A percentile compares a stretch with the other conserved stretches of the same genome.
Conservation (phyloP, 495 filamentous ascomycete species). For the Staphylotrichum tortipilum region DNA sequence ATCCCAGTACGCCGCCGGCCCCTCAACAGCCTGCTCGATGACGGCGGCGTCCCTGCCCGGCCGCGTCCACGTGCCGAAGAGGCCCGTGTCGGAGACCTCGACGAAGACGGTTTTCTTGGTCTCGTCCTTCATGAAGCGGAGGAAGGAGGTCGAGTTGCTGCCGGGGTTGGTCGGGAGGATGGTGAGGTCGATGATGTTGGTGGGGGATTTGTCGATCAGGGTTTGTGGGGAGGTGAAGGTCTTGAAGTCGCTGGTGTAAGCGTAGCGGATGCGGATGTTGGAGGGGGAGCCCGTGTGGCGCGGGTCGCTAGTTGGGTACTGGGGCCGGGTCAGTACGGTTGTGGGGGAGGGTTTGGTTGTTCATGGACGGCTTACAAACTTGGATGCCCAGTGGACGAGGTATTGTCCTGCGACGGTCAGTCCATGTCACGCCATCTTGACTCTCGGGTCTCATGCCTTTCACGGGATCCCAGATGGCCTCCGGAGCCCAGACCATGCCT, state of each 20-base stretch:
- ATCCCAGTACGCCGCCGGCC: conserved; percentile 39
- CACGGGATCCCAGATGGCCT: conserved; percentile 43
- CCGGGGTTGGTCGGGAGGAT: conserved; percentile 28
- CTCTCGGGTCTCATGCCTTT: conserved; percentile 23
- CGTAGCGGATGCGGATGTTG: conserved; percentile 35
- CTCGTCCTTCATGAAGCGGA: conserved; percentile 48
- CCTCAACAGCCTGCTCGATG: conserved; percentile 42
- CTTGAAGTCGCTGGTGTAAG: conserved; percentile 37
- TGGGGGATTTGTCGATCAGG: conserved; percentile 36
- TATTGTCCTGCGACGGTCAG: conserved; percentile 28
- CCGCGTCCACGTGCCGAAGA: conserved; percentile 46
- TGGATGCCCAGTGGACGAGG: conserved; percentile 46
- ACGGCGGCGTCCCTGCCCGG: conserved; percentile 32
- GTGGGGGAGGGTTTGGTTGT: neutral
- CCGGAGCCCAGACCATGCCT: conserved; percentile 50
- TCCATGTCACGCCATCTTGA: too few species aligned
- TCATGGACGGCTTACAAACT: conserved; percentile 30
- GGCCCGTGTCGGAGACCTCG: conserved; percentile 36
- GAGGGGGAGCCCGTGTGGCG: conserved; percentile 33
- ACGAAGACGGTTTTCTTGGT: conserved; percentile 42
- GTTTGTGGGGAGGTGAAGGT: conserved; percentile 35
- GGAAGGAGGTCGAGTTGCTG: conserved; percentile 29
- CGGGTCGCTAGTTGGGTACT: conserved; percentile 34
- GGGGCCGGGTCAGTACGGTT: conserved; percentile 1
- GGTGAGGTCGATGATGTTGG: conserved; percentile 38